phyloP scores from a whole-genome alignment of 495 filamentous ascomycete genomes.

The Aspergillus ostianus region DNA sequence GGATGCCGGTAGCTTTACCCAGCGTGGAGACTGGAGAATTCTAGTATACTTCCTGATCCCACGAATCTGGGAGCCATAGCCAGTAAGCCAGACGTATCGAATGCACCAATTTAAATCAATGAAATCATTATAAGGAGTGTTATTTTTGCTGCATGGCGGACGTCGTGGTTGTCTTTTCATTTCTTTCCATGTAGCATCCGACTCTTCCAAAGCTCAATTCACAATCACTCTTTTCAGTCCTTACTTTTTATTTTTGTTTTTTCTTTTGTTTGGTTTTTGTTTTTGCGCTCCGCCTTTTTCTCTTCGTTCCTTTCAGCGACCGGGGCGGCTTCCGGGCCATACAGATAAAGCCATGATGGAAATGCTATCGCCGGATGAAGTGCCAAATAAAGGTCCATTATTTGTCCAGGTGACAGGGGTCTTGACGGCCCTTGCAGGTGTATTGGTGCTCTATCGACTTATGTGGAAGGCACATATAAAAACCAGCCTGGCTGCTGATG shows the following conservation, averaged over 20 bases:
- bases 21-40: too few species aligned
- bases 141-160: background rate
- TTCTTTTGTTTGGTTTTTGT: background rate
- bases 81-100: too few species aligned
- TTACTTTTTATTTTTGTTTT: background rate
- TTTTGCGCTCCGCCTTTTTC: too few species aligned
- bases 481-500: constrained; percentile 13
- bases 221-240: background rate
- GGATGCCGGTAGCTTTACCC: too few species aligned
- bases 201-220: too few species aligned
- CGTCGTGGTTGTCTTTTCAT: background rate
- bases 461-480: constrained; percentile 8
- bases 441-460: constrained; percentile 23
- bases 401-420: constrained; percentile 17
- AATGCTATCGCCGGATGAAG: constrained; percentile 4
- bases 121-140: too few species aligned
- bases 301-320: background rate
- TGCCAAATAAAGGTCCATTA: constrained; percentile 18
- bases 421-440: constrained; percentile 28
- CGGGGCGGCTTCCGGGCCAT: background rate
- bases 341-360: background rate
- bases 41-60: too few species aligned
- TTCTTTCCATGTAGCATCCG: background rate
- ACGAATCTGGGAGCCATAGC: too few species aligned
- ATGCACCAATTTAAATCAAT: too few species aligned